Evolutionary conservation across 257 asterid genomes (phyloP), one percentile per base, ranked within the genome.

Genomic region (Nicotiana benthamiana): DNA sequence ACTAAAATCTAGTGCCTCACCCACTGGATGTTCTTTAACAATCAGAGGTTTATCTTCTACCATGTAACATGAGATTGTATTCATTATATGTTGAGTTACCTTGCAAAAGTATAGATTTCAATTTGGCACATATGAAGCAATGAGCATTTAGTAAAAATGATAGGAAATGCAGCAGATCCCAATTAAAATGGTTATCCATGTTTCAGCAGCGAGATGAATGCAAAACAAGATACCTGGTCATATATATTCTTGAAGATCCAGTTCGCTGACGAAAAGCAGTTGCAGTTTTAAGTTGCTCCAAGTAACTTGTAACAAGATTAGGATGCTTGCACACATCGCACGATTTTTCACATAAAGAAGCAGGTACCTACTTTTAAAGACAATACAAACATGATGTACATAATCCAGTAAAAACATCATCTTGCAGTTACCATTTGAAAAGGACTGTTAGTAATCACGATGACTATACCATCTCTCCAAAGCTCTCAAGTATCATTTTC

Each of bases 281-380:
- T 84, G 86, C 84, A 79, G 88, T 79, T 28, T 86, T 85, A 67
- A 95, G 97, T 83, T 91, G 95, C 87, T 89, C 93, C 87, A 95
- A 88, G 88, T 84, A 75, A 89, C 90, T 91, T 18, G 94, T 85
- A 84, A 95, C 97, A 77, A 88, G 27, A 80, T 89, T 83, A 77
- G 98, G 93, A 80, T 91, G 88, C 76, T 85, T 91, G 92, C 99
- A 95, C 51, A 92, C 92, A 87, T 95, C 98, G 83, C 99, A 95
- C 54, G 98, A 86, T 88, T 89, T 92, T 77, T 87, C 87, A 62
- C 99, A 95, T 67, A 93, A 81, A 53, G 93, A 86, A 66, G 87
- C 84, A 46, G 95, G 36, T 75, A 87, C 98, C 99, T 95, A 90
- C 82, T 82, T 86, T 66, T 63, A 86, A 77, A 85, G 87, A 85